Conservation (phyloP, 108 stramenopile genomes). For the Skeletonema potamos region DNA sequence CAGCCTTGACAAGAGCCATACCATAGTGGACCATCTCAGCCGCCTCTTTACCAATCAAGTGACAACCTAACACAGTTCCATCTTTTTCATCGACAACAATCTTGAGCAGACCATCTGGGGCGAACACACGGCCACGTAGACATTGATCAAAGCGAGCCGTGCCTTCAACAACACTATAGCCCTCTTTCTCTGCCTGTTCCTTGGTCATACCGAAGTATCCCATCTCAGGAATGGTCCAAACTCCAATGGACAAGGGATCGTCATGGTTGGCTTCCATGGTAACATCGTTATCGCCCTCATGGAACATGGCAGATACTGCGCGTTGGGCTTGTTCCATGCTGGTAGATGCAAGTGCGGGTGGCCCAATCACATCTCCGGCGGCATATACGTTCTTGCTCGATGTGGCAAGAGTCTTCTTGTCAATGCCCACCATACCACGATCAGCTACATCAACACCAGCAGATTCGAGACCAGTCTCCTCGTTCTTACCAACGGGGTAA, state of each 20-base stretch:
- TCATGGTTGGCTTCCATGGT: slow-evolving; percentile 12
- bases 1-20: slow-evolving; percentile 23
- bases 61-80: slow-evolving; percentile 16
- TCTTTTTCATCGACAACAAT: slow-evolving; percentile 4
- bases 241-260: slow-evolving; percentile 22
- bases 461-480: slow-evolving; percentile 12
- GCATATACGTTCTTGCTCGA: slow-evolving; percentile 20
- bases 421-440: slow-evolving; percentile 17
- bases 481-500: slow-evolving; percentile 10
- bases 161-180: slow-evolving; percentile 13
- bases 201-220: slow-evolving; percentile 20
- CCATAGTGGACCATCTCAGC: slow-evolving; percentile 35
- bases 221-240: slow-evolving; percentile 35
- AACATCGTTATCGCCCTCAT: background rate
- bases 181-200: slow-evolving; percentile 14
- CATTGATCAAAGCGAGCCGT: slow-evolving; percentile 15
- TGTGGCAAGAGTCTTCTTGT: slow-evolving; percentile 14
- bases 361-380: slow-evolving; percentile 32
- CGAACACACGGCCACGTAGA: slow-evolving; percentile 26
- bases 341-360: slow-evolving; percentile 27
- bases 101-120: slow-evolving; percentile 30
- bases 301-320: slow-evolving; percentile 12
- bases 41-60: slow-evolving; percentile 25
- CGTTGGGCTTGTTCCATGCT: slow-evolving; percentile 22
- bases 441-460: slow-evolving; percentile 19